A percentile compares a stretch with the other conserved stretches of the same genome.
Evolutionary conservation across 2,329 filamentous ascomycete species (phyloP).

Genomic region (Cryphonectria japonica): DNA sequence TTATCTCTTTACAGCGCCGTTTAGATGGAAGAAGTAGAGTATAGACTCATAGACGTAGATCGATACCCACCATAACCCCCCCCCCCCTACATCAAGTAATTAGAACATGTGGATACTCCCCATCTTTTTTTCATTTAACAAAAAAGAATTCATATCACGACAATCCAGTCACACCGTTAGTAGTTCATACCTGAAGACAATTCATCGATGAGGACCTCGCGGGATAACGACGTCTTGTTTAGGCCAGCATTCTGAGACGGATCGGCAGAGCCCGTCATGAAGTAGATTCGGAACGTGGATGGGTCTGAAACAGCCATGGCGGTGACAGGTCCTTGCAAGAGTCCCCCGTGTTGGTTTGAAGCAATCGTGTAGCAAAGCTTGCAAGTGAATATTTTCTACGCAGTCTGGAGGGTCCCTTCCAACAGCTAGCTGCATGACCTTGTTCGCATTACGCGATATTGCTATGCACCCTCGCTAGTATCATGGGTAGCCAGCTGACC

Average conservation of each 20-base stretch:
- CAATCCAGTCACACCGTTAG: background rate
- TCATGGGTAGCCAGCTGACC: background rate
- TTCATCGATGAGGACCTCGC: background rate
- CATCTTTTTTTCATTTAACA: background rate
- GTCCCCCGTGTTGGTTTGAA: background rate
- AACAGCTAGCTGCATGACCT: too few relatives aligned
- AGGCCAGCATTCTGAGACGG: background rate
- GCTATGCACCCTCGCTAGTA: background rate
- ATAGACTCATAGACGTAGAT: conserved; percentile 1
- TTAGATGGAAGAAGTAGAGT: background rate
- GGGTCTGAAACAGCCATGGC: background rate
- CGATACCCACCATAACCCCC: background rate
- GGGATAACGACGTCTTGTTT: background rate
- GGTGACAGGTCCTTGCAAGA: background rate
- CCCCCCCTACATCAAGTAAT: background rate
- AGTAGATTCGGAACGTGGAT: background rate
- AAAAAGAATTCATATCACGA: background rate
- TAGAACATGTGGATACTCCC: background rate
- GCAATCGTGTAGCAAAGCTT: too few relatives aligned
- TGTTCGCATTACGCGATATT: background rate
- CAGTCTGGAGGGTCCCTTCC: too few relatives aligned
- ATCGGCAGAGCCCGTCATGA: background rate
- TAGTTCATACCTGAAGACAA: background rate
- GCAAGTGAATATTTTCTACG: too few relatives aligned
- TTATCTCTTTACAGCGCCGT: background rate